Evolutionary conservation across 306 rosid genomes (phyloP), one percentile per base, ranked within the genome.

Genomic region (Vicia sativa): DNA sequence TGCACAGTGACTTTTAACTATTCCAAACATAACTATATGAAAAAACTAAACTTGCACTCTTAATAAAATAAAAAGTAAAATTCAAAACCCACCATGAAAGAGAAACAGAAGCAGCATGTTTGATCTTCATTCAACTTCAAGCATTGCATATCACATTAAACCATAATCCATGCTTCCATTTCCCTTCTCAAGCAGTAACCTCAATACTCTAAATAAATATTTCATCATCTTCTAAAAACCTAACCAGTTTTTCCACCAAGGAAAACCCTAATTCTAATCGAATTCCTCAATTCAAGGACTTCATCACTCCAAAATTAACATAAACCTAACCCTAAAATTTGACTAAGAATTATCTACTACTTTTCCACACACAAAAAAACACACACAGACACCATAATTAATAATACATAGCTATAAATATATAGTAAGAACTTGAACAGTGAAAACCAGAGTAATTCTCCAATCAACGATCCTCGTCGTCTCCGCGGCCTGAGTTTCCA

Each of bases 401-500:
- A 50, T 52, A 10, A 50, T 52, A 10, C 46, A 60, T 37, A 15
- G 18, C 12, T 31, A 60, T 56, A 70, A 28, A 63, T 64, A 43
- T 70, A 67, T 83, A 87, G 83, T 68, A 74, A 74, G 48, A 84
- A 74, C 50, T 5, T 62, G 35, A 62, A 62, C 31, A 21, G 8
- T 0, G 26, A 86, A 71, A 5, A 52, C 29, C 58, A 23, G 7
- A 4, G 12, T 10, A 62, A 19, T 44, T 10, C 37, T 11, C 12
- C 70, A 2, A 2, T 85, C 72, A 95, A 55, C 95, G 97, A 80
- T 68, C 79, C 21, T 95, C 96, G 1, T 88, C 99, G 42, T 95
- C 99, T 70, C 97, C 86, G 70, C 96, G 82, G 52, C 97, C 93
- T 1, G 97, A 90, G 81, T 77, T 84, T 3, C 93, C 97, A 5